phyloP scores from a whole-genome alignment of 345 rosid species.

The Erodium maritimum region DNA sequence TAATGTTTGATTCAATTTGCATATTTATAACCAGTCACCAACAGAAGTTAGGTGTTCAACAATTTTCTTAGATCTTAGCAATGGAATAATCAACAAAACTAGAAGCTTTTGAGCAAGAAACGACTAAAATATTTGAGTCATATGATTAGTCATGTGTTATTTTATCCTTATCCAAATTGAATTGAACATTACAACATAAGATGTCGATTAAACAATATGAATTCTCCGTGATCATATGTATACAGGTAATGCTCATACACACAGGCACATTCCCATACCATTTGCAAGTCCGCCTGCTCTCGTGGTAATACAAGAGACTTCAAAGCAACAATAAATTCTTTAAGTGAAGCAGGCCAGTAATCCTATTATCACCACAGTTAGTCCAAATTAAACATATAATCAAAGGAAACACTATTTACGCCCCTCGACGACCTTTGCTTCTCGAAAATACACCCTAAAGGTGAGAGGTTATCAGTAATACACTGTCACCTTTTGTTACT shows the following conservation, averaged over 20 bases:
- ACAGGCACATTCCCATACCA: conserved; percentile 20
- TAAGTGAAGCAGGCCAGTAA: conserved; percentile 79
- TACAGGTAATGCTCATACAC: no score
- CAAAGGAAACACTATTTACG: no score
- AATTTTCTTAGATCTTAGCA: background rate
- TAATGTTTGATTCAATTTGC: background rate
- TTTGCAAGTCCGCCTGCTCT: conserved; percentile 42
- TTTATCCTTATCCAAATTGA: background rate
- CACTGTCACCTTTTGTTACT: no score
- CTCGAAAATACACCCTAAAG: no score
- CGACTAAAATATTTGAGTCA: background rate
- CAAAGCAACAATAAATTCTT: conserved; percentile 43
- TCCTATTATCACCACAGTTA: conserved; percentile 24
- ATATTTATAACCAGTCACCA: background rate
- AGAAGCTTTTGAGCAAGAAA: background rate
- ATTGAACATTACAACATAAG: background rate
- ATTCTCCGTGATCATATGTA: background rate
- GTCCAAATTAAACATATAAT: background rate
- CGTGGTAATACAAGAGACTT: conserved; percentile 61
- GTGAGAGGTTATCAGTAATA: no score
- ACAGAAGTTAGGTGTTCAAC: background rate
- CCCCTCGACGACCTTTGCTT: no score
- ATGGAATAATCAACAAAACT: no score
- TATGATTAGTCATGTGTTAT: no score
- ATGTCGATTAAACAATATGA: background rate